Percentiles rank a stretch among this genome's conserved stretches.
phyloP scores from a whole-genome alignment of 2,329 filamentous ascomycete species.

The Sphaerulina vaccinii region DNA sequence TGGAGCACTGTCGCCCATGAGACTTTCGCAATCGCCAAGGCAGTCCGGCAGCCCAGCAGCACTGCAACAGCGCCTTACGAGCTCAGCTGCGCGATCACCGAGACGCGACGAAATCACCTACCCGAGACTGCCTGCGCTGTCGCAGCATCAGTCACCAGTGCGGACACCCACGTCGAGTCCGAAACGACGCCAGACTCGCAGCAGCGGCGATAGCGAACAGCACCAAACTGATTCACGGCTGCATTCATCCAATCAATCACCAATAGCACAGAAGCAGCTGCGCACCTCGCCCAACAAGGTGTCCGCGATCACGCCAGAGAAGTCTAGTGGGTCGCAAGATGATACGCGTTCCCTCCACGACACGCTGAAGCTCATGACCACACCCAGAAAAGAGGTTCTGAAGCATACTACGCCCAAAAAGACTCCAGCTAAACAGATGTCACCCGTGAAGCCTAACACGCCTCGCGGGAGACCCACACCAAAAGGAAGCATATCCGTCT shows the following conservation, averaged over 20 bases:
- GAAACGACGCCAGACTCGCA: constrained; percentile 17
- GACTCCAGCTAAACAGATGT: constrained; percentile 40
- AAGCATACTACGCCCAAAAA: constrained; percentile 43
- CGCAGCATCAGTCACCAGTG: constrained; percentile 17
- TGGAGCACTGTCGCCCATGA: constrained; percentile 25
- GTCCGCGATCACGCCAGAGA: constrained; percentile 22
- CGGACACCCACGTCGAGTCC: constrained; percentile 23
- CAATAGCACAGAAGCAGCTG: constrained; percentile 31
- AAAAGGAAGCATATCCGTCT: constrained; percentile 22
- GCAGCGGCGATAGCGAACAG: neutral
- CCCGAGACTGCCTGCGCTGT: constrained; percentile 24
- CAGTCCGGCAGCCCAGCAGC: neutral
- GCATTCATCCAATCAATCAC: constrained; percentile 28
- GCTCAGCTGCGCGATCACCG: constrained; percentile 15
- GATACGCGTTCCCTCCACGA: constrained; percentile 33
- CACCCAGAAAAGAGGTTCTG: constrained; percentile 48
- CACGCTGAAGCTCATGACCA: constrained; percentile 50
- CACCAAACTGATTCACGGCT: constrained; percentile 21
- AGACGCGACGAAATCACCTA: constrained; percentile 23
- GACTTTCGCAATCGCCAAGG: constrained; percentile 11
- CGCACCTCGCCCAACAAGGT: constrained; percentile 26
- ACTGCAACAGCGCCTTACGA: neutral
- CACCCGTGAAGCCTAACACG: constrained; percentile 43
- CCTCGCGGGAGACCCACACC: constrained; percentile 33
- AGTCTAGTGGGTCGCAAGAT: constrained; percentile 21